Conservation (phyloP, 2,329 filamentous ascomycete genomes). For the Pestalotiopsis sp. region DNA sequence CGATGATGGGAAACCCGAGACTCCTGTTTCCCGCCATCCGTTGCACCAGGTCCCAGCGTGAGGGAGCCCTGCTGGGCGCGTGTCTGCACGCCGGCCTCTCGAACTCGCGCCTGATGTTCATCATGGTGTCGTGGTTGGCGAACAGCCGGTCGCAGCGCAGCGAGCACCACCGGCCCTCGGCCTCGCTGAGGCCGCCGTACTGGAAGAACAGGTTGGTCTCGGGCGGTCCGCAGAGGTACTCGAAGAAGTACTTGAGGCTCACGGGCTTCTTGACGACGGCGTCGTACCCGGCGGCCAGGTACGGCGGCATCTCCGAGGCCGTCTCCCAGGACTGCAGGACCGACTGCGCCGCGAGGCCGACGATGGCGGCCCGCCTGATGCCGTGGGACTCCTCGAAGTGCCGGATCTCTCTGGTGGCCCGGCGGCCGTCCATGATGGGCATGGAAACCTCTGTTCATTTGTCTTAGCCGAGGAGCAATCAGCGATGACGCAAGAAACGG, state of each 20-base stretch:
- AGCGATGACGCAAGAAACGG: background rate
- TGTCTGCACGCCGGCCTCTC: background rate
- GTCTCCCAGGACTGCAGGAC: no score
- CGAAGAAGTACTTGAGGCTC: background rate
- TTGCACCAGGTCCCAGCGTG: background rate
- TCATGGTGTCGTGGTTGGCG: background rate
- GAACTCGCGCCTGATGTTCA: no score
- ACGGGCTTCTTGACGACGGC: background rate
- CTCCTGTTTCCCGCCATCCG: no score
- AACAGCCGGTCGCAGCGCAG: background rate
- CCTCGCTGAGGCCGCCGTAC: constrained; percentile 7
- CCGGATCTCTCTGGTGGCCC: constrained; percentile 30
- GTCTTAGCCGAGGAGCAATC: background rate
- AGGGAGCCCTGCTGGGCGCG: background rate
- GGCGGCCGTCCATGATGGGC: constrained; percentile 34
- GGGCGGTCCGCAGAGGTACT: constrained; percentile 7
- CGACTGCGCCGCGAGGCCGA: background rate
- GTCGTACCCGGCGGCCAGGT: constrained; percentile 2
- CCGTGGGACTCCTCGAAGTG: constrained; percentile 22
- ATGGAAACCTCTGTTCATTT: constrained; percentile 27
- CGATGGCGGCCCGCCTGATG: constrained; percentile 2
- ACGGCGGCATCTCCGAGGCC: background rate
- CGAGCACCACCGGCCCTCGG: background rate
- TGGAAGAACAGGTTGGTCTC: constrained; percentile 11
- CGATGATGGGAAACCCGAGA: no score